Conservation (phyloP, 225 moss, liverwort and hornwort genomes). For the Sphagnum tenellum region DNA sequence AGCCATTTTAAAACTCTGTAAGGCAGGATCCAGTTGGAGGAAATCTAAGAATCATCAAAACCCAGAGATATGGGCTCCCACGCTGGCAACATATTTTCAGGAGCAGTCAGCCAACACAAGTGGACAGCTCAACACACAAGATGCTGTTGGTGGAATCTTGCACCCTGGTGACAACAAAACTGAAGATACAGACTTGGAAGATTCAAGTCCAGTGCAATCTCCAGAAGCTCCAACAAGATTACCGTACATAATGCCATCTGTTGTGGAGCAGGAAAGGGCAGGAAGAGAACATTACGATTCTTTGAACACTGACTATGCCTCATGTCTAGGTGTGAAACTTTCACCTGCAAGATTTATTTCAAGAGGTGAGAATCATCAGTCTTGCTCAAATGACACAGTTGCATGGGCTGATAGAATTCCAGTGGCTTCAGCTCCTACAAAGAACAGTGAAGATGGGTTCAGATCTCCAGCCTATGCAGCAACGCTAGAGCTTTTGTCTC, state of each 20-base stretch:
- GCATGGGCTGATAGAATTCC: slow-evolving; percentile 19
- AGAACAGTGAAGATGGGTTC: slow-evolving; percentile 26
- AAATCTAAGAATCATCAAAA: slow-evolving; percentile 24
- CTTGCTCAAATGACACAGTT: slow-evolving; percentile 4
- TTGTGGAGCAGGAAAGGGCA: slow-evolving; percentile 25
- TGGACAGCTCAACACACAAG: background rate
- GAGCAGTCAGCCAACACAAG: slow-evolving; percentile 12
- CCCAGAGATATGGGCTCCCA: slow-evolving; percentile 83
- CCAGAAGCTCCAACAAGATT: slow-evolving; percentile 23
- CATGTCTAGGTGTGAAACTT: slow-evolving; percentile 35
- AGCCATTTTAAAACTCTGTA: slow-evolving; percentile 72
- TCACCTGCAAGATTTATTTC: slow-evolving; percentile 22
- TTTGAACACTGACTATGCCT: slow-evolving; percentile 15
- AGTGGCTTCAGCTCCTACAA: slow-evolving; percentile 14
- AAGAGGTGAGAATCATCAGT: slow-evolving; percentile 7
- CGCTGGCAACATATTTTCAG: slow-evolving; percentile 68
- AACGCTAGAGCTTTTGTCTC: slow-evolving; percentile 45
- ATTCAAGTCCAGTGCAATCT: background rate
- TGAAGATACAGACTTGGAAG: slow-evolving; percentile 2
- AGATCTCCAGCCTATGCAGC: slow-evolving; percentile 51
- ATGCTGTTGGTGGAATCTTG: too few relatives aligned
- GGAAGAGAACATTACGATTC: slow-evolving; percentile 35
- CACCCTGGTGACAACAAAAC: slow-evolving; percentile 5
- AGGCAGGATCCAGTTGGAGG: slow-evolving; percentile 54
- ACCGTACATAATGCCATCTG: slow-evolving; percentile 36